These are phyloP conservation scores for Albophoma yamanashiensis DNA, from an alignment of 2,329 filamentous ascomycete species.

Conservation along the genomic window DNA sequence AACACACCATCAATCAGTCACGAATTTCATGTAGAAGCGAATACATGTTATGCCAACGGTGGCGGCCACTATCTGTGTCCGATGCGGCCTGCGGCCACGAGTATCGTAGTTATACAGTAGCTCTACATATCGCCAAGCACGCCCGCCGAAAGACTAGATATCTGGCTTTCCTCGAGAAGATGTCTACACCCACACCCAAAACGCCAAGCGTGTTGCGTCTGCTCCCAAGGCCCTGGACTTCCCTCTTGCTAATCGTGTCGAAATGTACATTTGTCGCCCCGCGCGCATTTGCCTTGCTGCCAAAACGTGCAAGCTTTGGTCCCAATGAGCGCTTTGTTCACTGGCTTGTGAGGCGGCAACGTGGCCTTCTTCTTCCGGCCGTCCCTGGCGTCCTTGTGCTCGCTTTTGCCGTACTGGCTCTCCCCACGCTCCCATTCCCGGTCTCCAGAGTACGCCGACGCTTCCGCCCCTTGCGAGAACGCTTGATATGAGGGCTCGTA, in stretches of 20 bases:
- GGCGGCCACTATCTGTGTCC: neutral
- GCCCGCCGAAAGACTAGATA: neutral
- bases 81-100: neutral
- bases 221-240: neutral
- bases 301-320: conserved; percentile 63
- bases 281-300: conserved; percentile 59
- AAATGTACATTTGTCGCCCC: conserved; percentile 66
- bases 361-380: conserved; percentile 29
- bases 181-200: neutral
- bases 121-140: neutral
- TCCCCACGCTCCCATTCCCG: conserved; percentile 24
- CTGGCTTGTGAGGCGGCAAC: conserved; percentile 29
- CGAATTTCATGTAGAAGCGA: neutral
- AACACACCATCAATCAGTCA: neutral
- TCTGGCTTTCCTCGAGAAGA: neutral
- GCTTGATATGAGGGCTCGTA: conserved; percentile 27
- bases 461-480: conserved; percentile 18
- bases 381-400: conserved; percentile 24
- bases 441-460: conserved; percentile 15
- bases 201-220: neutral
- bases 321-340: conserved; percentile 48
- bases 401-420: conserved; percentile 17
- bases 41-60: neutral
- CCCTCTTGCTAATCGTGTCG: conserved; percentile 43
- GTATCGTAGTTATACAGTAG: neutral